Evolutionary conservation across 2,329 filamentous ascomycete species (phyloP).

Genomic region (Lasiodiplodia sp.): DNA sequence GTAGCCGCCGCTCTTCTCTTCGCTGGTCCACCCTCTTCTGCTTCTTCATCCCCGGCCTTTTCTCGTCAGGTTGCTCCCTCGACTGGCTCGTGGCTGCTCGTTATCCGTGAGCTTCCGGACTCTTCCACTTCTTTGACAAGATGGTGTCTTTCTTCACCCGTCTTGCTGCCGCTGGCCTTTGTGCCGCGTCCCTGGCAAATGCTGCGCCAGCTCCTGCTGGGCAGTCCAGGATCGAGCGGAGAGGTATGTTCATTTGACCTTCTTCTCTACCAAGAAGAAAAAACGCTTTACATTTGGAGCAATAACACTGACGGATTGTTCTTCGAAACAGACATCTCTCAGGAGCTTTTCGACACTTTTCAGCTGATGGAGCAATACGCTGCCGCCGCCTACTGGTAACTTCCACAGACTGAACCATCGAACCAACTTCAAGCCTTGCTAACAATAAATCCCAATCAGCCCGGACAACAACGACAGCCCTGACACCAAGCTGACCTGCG

Average conservation of each 20-base stretch:
- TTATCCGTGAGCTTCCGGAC: neutral
- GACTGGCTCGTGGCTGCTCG: neutral
- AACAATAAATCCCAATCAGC: neutral
- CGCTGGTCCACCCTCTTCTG: neutral
- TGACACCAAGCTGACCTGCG: slow-evolving; percentile 54
- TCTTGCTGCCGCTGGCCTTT: slow-evolving; percentile 7
- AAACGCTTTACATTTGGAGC: slow-evolving; percentile 5
- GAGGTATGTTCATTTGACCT: slow-evolving; percentile 6
- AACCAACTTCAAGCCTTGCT: neutral
- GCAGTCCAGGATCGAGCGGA: slow-evolving; percentile 10
- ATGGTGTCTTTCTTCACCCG: slow-evolving; percentile 22
- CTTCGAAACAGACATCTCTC: slow-evolving; percentile 45
- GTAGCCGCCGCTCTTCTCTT: neutral
- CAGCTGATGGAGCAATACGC: slow-evolving; percentile 60
- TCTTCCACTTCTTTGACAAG: neutral
- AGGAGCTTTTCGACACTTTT: slow-evolving; percentile 51
- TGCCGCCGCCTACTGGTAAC: slow-evolving; percentile 59
- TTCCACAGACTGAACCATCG: neutral
- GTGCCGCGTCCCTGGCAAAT: slow-evolving; percentile 6
- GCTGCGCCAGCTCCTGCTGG: slow-evolving; percentile 1
- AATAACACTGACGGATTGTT: neutral
- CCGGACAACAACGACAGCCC: slow-evolving; percentile 55
- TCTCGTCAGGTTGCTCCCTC: neutral
- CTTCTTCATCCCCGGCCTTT: neutral
- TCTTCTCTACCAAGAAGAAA: neutral